Evolutionary conservation across 2,329 filamentous ascomycete species (phyloP).

Genomic region (Chaetomium olivaceum): DNA sequence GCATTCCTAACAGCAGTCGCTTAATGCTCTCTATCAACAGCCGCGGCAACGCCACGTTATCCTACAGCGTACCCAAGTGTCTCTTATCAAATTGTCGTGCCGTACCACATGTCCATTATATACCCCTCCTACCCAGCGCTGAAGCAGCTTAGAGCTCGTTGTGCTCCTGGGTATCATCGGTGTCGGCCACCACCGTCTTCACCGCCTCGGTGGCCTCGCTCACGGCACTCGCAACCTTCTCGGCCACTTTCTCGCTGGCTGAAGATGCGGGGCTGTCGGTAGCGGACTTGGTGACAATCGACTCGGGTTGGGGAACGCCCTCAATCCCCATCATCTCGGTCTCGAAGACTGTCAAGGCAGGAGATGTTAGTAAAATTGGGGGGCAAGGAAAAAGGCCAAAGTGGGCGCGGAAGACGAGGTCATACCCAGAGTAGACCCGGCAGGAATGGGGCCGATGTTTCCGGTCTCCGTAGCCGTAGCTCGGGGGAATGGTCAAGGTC

Average conservation of each 20-base stretch:
- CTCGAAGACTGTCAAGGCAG: constrained; percentile 68
- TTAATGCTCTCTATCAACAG: not conserved
- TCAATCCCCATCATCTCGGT: constrained; percentile 85
- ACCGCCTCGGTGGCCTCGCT: constrained; percentile 53
- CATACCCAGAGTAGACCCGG: constrained; percentile 72
- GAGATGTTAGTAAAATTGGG: constrained; percentile 20
- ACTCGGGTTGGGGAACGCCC: constrained; percentile 61
- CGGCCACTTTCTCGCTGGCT: constrained; percentile 42
- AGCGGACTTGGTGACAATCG: constrained; percentile 46
- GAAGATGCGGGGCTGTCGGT: constrained; percentile 34
- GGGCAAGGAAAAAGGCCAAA: not conserved
- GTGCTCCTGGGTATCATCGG: constrained; percentile 58
- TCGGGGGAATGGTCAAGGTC: constrained; percentile 85
- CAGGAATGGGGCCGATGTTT: constrained; percentile 79
- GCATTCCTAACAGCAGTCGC: not conserved
- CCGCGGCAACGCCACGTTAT: not conserved
- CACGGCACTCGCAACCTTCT: constrained; percentile 49
- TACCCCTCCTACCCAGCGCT: not conserved
- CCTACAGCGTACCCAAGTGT: no score
- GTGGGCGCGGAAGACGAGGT: constrained; percentile 8
- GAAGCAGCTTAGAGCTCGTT: constrained; percentile 54
- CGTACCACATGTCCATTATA: not conserved
- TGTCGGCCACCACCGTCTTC: constrained; percentile 55
- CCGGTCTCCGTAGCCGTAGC: constrained; percentile 76
- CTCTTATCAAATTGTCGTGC: constrained; percentile 13